Base-by-base conservation (phyloP, 75 land plant species). In the Cryptomeria japonica region DNA sequence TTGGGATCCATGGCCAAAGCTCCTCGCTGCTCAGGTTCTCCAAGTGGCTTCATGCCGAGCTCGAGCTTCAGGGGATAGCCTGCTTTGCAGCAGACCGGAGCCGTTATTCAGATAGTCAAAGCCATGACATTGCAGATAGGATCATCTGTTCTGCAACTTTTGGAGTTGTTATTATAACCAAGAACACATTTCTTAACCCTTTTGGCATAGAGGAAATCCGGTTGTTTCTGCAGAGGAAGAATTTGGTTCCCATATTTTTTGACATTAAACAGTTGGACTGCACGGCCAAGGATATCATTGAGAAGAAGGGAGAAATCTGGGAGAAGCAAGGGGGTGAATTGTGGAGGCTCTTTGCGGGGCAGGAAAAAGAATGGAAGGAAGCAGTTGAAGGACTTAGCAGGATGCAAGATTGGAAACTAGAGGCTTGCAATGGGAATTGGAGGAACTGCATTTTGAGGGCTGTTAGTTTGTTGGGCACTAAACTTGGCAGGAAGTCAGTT, bases 41-140 rank as follows among this genome's bases (percentile, higher is more conserved):
- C 72, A 97, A 95, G 83, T 97, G 99, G 99, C 92, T 97, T 41
- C 94, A 93, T 39, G 92, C 99, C 1, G 97, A 96, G 87, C 94
- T 97, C 16, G 97, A 97, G 93, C 89, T 94, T 19, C 97, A 96
- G 86, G 99, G 97, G 0, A 95, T 96, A 34, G 99, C 95, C 73
- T 97, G 96, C 78, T 97, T 97, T 84, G 90, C 92, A 49, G 96
- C 99, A 0, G 96, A 96, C 83, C 87, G 99, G 68, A 90, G 94
- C 0, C 91, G 90, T 86, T 97, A 96, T 85, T 89, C 93, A 3
- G 95, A 96, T 38, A 89, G 87, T 58, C 96, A 92, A 64, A 95
- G 95, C 92, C 99, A 93, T 84, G 99, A 96, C 87, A 92, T 95
- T 86, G 97, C 99, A 2, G 93, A 92, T 37, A 84, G 94, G 32